Evolutionary conservation across 2,329 filamentous ascomycete genomes (phyloP), one percentile per base, ranked within the genome.

Genomic region (Ophiostoma quercus): DNA sequence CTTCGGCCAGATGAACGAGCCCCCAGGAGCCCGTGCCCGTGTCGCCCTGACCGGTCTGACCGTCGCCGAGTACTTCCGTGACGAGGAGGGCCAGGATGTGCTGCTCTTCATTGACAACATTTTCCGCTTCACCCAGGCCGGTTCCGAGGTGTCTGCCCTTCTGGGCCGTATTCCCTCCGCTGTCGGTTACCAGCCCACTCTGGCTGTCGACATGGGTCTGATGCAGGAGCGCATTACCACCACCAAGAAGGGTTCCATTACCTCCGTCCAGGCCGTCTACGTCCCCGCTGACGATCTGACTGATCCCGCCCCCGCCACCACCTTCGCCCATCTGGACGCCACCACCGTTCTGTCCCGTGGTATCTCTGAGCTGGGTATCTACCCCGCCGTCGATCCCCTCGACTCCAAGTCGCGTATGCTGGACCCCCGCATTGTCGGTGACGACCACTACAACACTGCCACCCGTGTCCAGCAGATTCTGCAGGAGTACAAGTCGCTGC

Each of bases 1-100:
- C 77, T 99, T 99, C 86, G 95, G 95, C 88, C 95, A 99, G 88
- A 99, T 99, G 95, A 99, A 99, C 89, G 95, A 99, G 87, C 95
- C 95, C 82, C 95, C 95, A 75, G 95, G 95, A 88, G 95, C 95
- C 80, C 95, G 95, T 93, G 95, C 95, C 81, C 94, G 95, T 96
- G 95, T 99, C 79, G 95, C 95, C 79, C 90, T 99, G 80, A 99
- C 95, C 81, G 94, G 94, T 84, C 78, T 87, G 66, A 92, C 90
- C 1, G 82, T 94, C 8, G 90, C 90, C 63, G 92, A 97, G 78
- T 92, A 96, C 78, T 97, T 98, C 86, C 84, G 87, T 75, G 85
- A 88, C 72, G 79, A 82, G 68, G 85, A 89, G 76, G 94, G 94
- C 77, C 94, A 97, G 87, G 94, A 97, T 85, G 92, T 97, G 88